Percentiles rank a stretch among this genome's conserved stretches.
Evolutionary conservation across 257 asterid species (phyloP).

Genomic region (Penstemon davidsonii): DNA sequence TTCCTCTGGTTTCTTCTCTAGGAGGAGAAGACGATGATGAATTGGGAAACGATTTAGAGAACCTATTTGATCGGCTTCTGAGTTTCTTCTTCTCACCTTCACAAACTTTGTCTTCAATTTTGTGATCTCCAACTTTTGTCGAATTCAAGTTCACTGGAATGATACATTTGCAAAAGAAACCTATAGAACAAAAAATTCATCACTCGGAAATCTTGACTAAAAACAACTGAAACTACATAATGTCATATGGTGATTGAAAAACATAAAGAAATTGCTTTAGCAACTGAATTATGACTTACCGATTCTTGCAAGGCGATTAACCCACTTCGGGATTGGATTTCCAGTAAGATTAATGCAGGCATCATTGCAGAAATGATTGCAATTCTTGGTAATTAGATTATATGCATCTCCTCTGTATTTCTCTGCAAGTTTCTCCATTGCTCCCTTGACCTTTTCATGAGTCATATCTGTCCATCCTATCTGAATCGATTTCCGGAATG

Average conservation of each 20-base stretch:
- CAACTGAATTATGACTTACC: slow-evolving; percentile 17
- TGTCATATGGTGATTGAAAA: background rate
- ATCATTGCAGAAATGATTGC: slow-evolving; percentile 45
- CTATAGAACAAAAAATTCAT: slow-evolving; percentile 17
- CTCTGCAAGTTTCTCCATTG: slow-evolving; percentile 34
- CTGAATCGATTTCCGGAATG: slow-evolving; percentile 40
- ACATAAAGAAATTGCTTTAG: slow-evolving; percentile 14
- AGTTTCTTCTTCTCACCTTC: slow-evolving; percentile 43
- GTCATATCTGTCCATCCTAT: slow-evolving; percentile 35
- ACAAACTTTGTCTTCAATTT: slow-evolving; percentile 37
- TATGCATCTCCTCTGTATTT: slow-evolving; percentile 34
- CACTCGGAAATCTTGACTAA: background rate
- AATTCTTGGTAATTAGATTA: slow-evolving; percentile 38
- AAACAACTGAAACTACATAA: too few relatives aligned
- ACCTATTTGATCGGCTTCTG: slow-evolving; percentile 31
- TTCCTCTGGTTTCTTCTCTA: slow-evolving; percentile 2
- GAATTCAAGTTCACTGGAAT: slow-evolving; percentile 48
- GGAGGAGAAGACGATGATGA: slow-evolving; percentile 27
- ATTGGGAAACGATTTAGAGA: slow-evolving; percentile 22
- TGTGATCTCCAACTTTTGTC: slow-evolving; percentile 36
- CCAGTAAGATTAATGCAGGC: slow-evolving; percentile 33
- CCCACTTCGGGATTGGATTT: slow-evolving; percentile 37
- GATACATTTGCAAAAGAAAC: slow-evolving; percentile 49
- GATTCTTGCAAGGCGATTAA: slow-evolving; percentile 38
- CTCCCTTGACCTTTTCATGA: slow-evolving; percentile 15